phyloP scores from a whole-genome alignment of 176 grass and related monocot genomes.

The Typha latifolia region DNA sequence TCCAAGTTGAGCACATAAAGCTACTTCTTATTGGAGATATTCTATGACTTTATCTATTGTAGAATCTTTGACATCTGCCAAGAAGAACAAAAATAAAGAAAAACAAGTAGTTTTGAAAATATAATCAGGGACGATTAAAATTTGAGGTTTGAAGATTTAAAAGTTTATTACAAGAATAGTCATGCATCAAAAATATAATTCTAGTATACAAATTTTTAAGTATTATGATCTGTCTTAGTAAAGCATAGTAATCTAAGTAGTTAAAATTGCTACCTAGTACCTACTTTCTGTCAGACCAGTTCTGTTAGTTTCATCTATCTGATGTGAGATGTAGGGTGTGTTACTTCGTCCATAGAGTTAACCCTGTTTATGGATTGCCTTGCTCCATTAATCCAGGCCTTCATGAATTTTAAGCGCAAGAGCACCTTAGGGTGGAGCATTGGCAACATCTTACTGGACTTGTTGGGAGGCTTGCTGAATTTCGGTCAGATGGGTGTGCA shows the following conservation, averaged over 20 bases:
- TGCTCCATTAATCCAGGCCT: slow-evolving; percentile 28
- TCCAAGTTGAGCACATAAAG: no score
- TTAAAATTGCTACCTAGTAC: background rate
- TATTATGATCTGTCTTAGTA: background rate
- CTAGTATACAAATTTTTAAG: no score
- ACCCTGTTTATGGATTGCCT: background rate
- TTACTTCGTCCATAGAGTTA: background rate
- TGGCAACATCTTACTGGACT: slow-evolving; percentile 92
- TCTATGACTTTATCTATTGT: no score
- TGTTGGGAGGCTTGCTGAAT: slow-evolving; percentile 67
- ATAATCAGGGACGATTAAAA: no score
- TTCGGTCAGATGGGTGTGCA: slow-evolving; percentile 93
- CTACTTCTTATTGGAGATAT: no score
- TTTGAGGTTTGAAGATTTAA: background rate
- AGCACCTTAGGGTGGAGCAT: slow-evolving; percentile 97
- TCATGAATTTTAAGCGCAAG: slow-evolving; percentile 85
- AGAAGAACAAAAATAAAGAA: no score
- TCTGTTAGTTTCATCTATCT: background rate
- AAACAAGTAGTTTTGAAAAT: no score
- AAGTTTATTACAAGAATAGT: background rate
- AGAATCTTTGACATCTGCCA: no score
- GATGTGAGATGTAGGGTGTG: background rate
- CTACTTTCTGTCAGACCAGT: background rate
- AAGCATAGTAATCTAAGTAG: background rate
- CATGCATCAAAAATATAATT: background rate